phyloP scores from a whole-genome alignment of 345 rosid species.

The Gossypium longicalyx region DNA sequence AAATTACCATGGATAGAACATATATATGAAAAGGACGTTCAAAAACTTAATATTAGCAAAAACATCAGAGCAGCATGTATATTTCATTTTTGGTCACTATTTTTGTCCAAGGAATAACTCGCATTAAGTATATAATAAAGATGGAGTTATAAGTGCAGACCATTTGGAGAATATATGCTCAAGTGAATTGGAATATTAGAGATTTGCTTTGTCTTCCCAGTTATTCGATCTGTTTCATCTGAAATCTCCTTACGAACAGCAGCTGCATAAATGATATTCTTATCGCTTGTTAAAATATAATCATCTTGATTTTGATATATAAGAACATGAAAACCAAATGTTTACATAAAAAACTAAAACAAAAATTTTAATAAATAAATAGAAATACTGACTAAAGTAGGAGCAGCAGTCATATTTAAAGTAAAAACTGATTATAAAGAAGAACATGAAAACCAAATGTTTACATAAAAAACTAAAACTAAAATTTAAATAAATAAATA shows the following conservation, averaged over 20 bases:
- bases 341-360: neutral
- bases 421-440: no score
- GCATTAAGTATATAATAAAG: constrained; percentile 9
- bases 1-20: neutral
- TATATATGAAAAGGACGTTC: neutral
- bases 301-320: neutral
- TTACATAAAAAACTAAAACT: neutral
- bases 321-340: neutral
- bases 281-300: constrained; percentile 6
- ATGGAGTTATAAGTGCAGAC: constrained; percentile 38
- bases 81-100: neutral
- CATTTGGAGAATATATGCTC: constrained; percentile 78
- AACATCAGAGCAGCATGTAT: neutral
- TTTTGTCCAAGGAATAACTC: constrained; percentile 8
- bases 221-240: constrained; percentile 72
- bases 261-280: constrained; percentile 34
- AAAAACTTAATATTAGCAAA: neutral
- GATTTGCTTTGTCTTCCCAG: constrained; percentile 62
- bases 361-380: no score
- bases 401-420: neutral
- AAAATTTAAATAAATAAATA: no score
- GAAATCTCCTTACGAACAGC: constrained; percentile 65
- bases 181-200: constrained; percentile 71
- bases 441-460: neutral
- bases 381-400: no score